These are phyloP conservation scores for Aphanomyces astaci DNA, from an alignment of 352 stramenopile genomes.

Conservation along the genomic window DNA sequence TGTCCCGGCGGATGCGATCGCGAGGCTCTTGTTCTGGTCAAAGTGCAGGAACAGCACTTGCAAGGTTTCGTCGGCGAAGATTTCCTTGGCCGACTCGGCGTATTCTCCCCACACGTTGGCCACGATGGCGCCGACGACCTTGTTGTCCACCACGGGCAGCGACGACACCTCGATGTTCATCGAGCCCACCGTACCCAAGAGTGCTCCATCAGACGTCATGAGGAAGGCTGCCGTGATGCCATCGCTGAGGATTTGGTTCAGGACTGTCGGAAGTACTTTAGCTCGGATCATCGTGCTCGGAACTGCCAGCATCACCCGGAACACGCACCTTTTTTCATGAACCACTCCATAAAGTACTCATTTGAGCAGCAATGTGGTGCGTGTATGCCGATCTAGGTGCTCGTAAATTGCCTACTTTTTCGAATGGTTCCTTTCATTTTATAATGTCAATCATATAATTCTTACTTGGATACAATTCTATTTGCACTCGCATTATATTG, in stretches of 20 bases:
- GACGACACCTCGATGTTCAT: conserved; percentile 8
- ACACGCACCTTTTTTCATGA: no score
- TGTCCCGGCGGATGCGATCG: conserved; percentile 54
- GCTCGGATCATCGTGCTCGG: conserved; percentile 50
- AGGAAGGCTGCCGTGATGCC: conserved; percentile 67
- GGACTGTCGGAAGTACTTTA: conserved; percentile 68
- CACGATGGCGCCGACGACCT: conserved; percentile 78
- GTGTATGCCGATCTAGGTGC: no score
- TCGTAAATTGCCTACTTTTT: no score
- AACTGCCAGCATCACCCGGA: no score
- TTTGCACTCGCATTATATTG: no score
- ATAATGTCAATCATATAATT: no score
- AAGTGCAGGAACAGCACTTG: conserved; percentile 65
- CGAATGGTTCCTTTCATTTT: no score
- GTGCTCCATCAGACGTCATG: conserved; percentile 75
- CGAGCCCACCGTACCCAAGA: conserved; percentile 65
- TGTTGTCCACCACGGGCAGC: conserved; percentile 52
- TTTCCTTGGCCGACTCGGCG: conserved; percentile 58
- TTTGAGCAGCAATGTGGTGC: no score
- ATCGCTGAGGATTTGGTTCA: conserved; percentile 71
- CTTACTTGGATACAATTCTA: no score
- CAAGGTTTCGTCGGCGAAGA: conserved; percentile 43
- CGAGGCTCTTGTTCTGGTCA: conserved; percentile 42
- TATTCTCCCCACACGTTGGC: conserved; percentile 82
- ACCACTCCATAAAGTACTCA: no score